Evolutionary conservation across 2,329 filamentous ascomycete species (phyloP), one percentile per base, ranked within the genome.

Genomic region (Pseudocercospora pini-densiflorae): DNA sequence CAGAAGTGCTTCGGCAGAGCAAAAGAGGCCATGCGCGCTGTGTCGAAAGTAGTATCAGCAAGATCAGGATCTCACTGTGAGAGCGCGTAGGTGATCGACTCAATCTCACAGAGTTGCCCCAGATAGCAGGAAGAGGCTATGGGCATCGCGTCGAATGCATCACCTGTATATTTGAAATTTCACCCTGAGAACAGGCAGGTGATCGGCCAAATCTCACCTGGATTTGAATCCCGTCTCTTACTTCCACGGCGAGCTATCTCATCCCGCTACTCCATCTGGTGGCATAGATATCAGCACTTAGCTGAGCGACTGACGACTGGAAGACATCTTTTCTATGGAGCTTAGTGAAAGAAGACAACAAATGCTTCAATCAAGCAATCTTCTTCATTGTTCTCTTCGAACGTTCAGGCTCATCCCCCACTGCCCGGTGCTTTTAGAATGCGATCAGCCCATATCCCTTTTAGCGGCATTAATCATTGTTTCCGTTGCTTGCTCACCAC

Each of bases 401-500:
- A 5, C 24, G 5, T 5, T 27, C 5, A 6, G 3, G 8, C 16
- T 6, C 10, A n/a, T 40, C 36, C 14, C 14, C 14, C 1, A 1
- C 16, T 7, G n/a, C 14, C 14, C 14, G 36, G n/a, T n/a, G 16
- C 2, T 40, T 40, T 14, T 40, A 40, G 36, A n/a, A n/a, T 40
- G 4, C 14, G 1, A 16, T 40, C 36, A 40, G 36, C 14, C 5
- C 36, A 16, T 40, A 40, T n/a, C 14, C n/a, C 14, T 40, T 6
- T n/a, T 14, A 40, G 16, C n/a, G 40, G n/a, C 40, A 43, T 43
- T 19, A 4, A 19, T 43, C 40, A 2, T 43, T 51, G n/a, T 10
- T 43, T 43, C 7, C 16, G 6, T 43, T 43, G 40, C 40, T 5
- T 43, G 40, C 14, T 72, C 67, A 79, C 79, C 68, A 76, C 51